Conservation (phyloP, 257 asterid genomes). For the Henckelia pumila region DNA sequence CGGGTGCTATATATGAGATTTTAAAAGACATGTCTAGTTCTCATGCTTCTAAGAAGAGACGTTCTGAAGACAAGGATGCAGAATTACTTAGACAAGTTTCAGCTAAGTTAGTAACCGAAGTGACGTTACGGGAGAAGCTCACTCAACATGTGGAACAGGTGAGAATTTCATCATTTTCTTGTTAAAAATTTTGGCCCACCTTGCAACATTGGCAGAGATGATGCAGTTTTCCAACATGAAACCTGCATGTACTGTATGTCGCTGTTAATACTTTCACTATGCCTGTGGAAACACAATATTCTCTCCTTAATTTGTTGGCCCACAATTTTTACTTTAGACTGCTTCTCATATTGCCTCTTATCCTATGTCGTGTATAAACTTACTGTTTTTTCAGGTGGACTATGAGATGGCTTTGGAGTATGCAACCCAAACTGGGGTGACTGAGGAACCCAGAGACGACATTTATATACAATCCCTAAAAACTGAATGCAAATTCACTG, state of each 20-base stretch:
- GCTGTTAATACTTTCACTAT: not conserved
- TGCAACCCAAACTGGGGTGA: slow-evolving; percentile 82
- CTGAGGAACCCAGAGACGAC: slow-evolving; percentile 76
- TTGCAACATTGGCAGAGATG: not conserved
- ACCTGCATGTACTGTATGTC: not conserved
- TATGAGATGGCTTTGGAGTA: slow-evolving; percentile 91
- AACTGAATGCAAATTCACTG: slow-evolving; percentile 44
- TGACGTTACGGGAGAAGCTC: slow-evolving; percentile 68
- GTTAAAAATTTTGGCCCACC: not conserved
- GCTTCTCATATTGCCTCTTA: not conserved
- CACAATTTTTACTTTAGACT: not conserved
- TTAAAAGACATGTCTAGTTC: slow-evolving; percentile 56
- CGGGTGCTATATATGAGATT: slow-evolving; percentile 65
- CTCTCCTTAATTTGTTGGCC: not conserved
- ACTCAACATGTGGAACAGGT: slow-evolving; percentile 85
- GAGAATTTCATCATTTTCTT: slow-evolving; percentile 22
- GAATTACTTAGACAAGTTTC: slow-evolving; percentile 71
- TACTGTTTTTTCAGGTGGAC: slow-evolving; percentile 63
- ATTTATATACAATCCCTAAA: slow-evolving; percentile 54
- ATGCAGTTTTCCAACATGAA: slow-evolving; percentile 2
- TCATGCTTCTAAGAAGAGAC: slow-evolving; percentile 60
- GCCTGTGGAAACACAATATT: not conserved
- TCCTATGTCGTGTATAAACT: not conserved
- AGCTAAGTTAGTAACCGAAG: slow-evolving; percentile 44
- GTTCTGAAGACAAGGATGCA: slow-evolving; percentile 49